These are phyloP conservation scores for Leccinum aurantiacum DNA, from an alignment of 768 basidiomycete genomes.

Conservation along the genomic window DNA sequence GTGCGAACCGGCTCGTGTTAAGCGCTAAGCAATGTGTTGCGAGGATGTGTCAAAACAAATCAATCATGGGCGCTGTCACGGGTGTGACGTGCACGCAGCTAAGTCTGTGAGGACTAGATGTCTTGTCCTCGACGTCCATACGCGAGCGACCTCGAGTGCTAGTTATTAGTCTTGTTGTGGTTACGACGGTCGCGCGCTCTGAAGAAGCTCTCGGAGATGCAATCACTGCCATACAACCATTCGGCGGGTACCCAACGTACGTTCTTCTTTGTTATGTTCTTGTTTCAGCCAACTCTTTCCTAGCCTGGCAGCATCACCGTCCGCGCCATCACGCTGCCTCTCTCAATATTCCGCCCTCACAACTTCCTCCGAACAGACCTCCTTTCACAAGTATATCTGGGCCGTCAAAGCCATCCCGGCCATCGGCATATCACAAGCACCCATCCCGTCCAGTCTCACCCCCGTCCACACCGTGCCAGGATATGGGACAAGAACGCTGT, in stretches of 20 bases:
- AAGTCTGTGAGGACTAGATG: neutral
- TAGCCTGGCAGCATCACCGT: slow-evolving; percentile 21
- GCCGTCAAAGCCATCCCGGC: slow-evolving; percentile 1
- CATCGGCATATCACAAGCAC: slow-evolving; percentile 3
- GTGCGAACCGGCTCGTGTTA: slow-evolving; percentile 3
- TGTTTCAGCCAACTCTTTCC: neutral
- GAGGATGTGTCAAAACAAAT: neutral
- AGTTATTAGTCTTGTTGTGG: neutral
- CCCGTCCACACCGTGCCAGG: slow-evolving; percentile 23
- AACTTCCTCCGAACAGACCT: slow-evolving; percentile 17
- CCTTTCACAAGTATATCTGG: slow-evolving; percentile 23
- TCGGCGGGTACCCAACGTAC: slow-evolving; percentile 26
- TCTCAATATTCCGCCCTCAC: slow-evolving; percentile 17
- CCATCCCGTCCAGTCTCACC: slow-evolving; percentile 26
- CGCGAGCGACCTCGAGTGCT: neutral
- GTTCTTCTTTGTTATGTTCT: neutral
- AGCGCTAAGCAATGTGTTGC: slow-evolving; percentile 1
- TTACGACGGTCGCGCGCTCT: neutral
- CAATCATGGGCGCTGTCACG: slow-evolving; percentile 23
- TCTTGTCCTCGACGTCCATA: neutral
- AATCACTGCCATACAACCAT: slow-evolving; percentile 30
- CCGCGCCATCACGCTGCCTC: slow-evolving; percentile 14
- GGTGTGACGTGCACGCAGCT: slow-evolving; percentile 5
- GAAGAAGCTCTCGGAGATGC: slow-evolving; percentile 21
- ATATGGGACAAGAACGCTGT: slow-evolving; percentile 19